phyloP scores from a whole-genome alignment of 805 yeast genomes.

The Saturnispora zaruensis region DNA sequence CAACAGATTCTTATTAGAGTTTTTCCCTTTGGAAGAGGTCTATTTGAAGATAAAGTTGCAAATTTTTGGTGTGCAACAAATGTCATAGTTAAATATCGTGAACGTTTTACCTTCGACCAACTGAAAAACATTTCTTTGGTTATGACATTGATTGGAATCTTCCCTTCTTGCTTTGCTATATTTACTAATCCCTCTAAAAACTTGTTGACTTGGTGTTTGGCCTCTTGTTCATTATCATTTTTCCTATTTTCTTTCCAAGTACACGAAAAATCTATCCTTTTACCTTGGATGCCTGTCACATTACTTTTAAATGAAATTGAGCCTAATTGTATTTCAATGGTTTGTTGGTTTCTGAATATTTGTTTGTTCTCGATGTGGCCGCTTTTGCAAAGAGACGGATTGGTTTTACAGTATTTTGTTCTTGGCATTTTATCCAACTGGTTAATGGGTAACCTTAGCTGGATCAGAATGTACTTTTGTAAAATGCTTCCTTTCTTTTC shows the following conservation, averaged over 20 bases:
- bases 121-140: conserved; percentile 51
- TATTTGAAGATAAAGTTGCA: conserved; percentile 96
- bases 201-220: conserved; percentile 61
- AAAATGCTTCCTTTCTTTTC: conserved; percentile 18
- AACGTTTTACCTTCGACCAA: conserved; percentile 43
- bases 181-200: conserved; percentile 43
- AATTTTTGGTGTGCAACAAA: conserved; percentile 97
- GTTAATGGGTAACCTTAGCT: conserved; percentile 60
- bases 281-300: conserved; percentile 81
- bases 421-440: conserved; percentile 62
- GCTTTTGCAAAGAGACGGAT: conserved; percentile 63
- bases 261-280: conserved; percentile 84
- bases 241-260: conserved; percentile 90
- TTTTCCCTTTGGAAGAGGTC: conserved; percentile 88
- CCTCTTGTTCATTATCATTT: conserved; percentile 80
- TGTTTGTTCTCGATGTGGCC: conserved; percentile 88
- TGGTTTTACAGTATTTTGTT: conserved; percentile 63
- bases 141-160: conserved; percentile 43
- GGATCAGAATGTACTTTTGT: conserved; percentile 36
- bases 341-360: conserved; percentile 81
- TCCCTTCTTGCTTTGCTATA: conserved; percentile 47
- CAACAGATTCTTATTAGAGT: conserved; percentile 56
- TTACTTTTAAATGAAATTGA: conserved; percentile 51
- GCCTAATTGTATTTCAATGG: conserved; percentile 56
- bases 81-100: conserved; percentile 60